Base-by-base conservation (phyloP, 2,329 filamentous ascomycete genomes). In the Diplodia sapinea region DNA sequence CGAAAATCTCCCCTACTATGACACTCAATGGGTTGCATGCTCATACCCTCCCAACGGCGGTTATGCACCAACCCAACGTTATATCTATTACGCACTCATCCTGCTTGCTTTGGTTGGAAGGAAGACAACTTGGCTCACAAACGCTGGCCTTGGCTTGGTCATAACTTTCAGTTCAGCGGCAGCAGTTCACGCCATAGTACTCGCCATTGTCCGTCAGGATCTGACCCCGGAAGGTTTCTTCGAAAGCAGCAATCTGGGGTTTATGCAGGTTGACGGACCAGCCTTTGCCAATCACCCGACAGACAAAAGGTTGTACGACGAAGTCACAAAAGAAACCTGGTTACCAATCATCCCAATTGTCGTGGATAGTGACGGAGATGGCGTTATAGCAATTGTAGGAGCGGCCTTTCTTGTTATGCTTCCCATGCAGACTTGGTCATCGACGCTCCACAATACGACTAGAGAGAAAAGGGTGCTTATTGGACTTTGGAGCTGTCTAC, bases 371-470 rank as follows among this genome's bases (percentile, higher is more conserved):
- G 52, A 56, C 31, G 52, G 29, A 1, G n/a, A 36, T 47, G n/a
- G 29, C 8, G 4, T 62, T 13, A 38, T 62, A 17, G 29, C 8
- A 2, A 47, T 56, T 3, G 52, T 38, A n/a, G 52, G 52, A 2
- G 12, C 31, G 0, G 52, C 52, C 15, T 56, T 56, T 9, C n/a
- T 56, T 11, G 31, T 38, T 17, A 9, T 56, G 7, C 52, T 56
- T 3, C 52, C 52, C 2, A 56, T 56, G 52, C 52, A 56, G 3
- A 38, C 33, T n/a, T 56, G 52, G 52, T 56, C 52, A 17, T 20
- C 52, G 11, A 56, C 52, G 1, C 15, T 56, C 15, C 52, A 29
- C 3, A 8, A 43, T 3, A 6, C 11, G 17, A 8, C 31, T 3
- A 17, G 31, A 13, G 15, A 0, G 1, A 13, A 13, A 7, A 26